Base-by-base conservation (phyloP, 495 filamentous ascomycete genomes). In the Lineolata rhizophorae region DNA sequence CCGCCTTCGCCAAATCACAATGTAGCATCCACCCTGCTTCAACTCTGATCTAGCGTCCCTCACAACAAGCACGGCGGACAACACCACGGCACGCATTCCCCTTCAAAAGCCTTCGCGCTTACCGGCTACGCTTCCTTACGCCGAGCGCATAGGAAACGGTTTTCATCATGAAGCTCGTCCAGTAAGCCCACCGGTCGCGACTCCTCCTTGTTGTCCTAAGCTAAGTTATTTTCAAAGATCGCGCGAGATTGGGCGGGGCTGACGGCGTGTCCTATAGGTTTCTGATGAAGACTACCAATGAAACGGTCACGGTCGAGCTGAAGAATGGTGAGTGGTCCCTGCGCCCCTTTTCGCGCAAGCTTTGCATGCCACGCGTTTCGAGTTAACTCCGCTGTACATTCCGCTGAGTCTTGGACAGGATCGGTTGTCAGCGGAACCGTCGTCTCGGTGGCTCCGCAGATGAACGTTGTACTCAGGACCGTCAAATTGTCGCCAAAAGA, bases 111-210 rank as follows among this genome's bases (percentile, higher is more conserved):
- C n/a, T n/a, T n/a, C n/a, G n/a, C n/a, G n/a, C n/a, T n/a, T n/a
- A n/a, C n/a, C n/a, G n/a, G n/a, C n/a, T n/a, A n/a, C n/a, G n/a
- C n/a, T n/a, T n/a, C n/a, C n/a, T n/a, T n/a, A n/a, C n/a, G n/a
- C n/a, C n/a, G n/a, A n/a, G n/a, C n/a, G n/a, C n/a, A n/a, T n/a
- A n/a, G n/a, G n/a, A n/a, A n/a, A n/a, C n/a, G n/a, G n/a, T n/a
- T n/a, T n/a, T n/a, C n/a, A 79, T 47, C 41, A 95, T 95, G 85
- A 95, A 95, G 77, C 77, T 95, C 58, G 85, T 95, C 54, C 76
- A 84, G 85, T 93, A 73, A 62, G 71, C 35, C 37, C 36, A 21
- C 35, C 30, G 27, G 42, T 36, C 34, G 30, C 32, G 37, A 52
- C 45, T 49, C 44, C 40, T 51, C 51, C 48, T 6, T 10, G 15